Conservation (phyloP, 805 yeast genomes). For the Cyberlindnera mississippiensis region DNA sequence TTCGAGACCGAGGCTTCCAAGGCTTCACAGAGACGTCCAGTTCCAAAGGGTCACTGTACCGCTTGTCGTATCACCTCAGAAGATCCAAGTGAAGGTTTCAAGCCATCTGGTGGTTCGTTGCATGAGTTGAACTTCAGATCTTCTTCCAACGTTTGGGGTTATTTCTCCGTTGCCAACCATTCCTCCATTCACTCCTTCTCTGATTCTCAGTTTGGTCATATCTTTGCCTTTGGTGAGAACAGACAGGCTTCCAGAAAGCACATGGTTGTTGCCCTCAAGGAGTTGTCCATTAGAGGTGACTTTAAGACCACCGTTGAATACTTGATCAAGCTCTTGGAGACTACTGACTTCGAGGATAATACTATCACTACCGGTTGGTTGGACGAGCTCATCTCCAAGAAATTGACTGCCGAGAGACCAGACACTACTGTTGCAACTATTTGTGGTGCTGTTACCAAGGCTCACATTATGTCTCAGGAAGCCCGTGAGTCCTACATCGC, state of each 20-base stretch:
- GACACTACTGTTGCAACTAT: conserved; percentile 86
- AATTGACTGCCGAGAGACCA: conserved; percentile 95
- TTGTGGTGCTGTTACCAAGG: conserved; percentile 98
- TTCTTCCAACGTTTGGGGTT: conserved; percentile 98
- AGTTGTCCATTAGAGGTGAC: conserved; percentile 95
- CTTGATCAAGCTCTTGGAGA: conserved; percentile 88
- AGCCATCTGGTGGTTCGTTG: conserved; percentile 95
- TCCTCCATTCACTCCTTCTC: conserved; percentile 97
- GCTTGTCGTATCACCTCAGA: conserved; percentile 99
- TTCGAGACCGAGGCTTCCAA: conserved; percentile 70
- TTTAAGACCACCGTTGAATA: conserved; percentile 98
- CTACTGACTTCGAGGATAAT: conserved; percentile 94
- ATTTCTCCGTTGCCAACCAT: conserved; percentile 93
- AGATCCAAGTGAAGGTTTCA: conserved; percentile 99
- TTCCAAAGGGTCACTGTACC: conserved; percentile 97
- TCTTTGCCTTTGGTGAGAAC: conserved; percentile 97
- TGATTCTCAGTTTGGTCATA: conserved; percentile 98
- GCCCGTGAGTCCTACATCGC: conserved; percentile 63
- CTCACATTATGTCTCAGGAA: conserved; percentile 73
- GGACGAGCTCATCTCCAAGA: conserved; percentile 90
- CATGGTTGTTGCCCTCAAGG: conserved; percentile 98
- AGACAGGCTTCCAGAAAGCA: conserved; percentile 97
- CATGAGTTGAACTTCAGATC: conserved; percentile 97
- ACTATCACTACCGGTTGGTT: conserved; percentile 99
- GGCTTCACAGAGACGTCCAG: conserved; percentile 83